Base-by-base conservation (phyloP, 257 asterid species). In the Henckelia pumila region DNA sequence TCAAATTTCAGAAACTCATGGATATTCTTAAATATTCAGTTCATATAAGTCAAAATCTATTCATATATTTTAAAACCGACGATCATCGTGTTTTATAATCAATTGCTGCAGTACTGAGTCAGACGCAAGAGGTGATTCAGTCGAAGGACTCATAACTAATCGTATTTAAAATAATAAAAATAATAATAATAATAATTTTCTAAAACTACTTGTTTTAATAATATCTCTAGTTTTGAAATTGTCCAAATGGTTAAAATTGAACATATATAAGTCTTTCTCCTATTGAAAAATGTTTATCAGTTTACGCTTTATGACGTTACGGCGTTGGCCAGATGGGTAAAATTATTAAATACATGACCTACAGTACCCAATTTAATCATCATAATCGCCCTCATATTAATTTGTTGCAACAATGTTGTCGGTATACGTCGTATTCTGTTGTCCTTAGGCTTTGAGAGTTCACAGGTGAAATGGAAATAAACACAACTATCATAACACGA, bases 401-500 rank as follows among this genome's bases (percentile, higher is more conserved):
- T 73, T 66, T 28, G 81, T 56, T 60, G 70, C 69, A 75, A 78
- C 85, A 81, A 74, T 44, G 64, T 52, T 26, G 74, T 56, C 68
- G 50, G 78, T 66, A 70, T 40, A 65, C 77, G 75, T 77, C 85
- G 7, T 44, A 65, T 69, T 77, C 81, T 53, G 60, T 56, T 52
- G 79, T 72, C 76, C 77, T 70, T 47, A 37, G 33, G 17, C 53
- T 66, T 70, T 57, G 66, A 73, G 67, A 71, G 9, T 53, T 57
- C 65, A 11, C 30, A 73, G 52, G 77, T 60, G 63, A 68, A 75
- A 70, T 73, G 80, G 73, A 75, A 78, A 80, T 59, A 47, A 70
- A 33, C 55, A 17, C 2, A 47, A 16, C n/a, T 6, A 5, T 47
- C 20, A 17, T 56, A 52, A 47, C 56, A 73, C 67, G 50, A 70